Evolutionary conservation across 495 filamentous ascomycete genomes (phyloP), one percentile per base, ranked within the genome.

Genomic region (Xanthoparmelia taractica): DNA sequence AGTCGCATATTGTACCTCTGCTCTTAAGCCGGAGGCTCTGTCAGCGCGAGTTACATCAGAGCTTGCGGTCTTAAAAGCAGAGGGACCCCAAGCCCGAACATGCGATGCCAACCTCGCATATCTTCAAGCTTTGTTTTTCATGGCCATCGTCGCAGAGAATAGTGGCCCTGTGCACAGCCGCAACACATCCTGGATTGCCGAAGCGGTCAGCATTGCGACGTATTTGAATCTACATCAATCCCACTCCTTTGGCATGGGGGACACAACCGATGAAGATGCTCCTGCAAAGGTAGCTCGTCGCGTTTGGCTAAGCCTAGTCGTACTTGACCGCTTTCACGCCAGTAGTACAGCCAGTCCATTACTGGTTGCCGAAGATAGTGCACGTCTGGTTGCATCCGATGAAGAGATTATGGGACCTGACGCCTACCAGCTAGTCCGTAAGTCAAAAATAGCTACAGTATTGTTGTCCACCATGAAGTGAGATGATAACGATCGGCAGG

Each of bases 321-420:
- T 84, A 63, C 74, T 91, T 61, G 87, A 90, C 66, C 79, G 86
- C 20, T 89, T 83, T 82, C 80, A 87, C 65, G 80, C 87, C 20
- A 73, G 80, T 34, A 81, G 79, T 57, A 84, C 77, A 1, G 80
- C 79, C 15, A 81, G 71, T 58, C 81, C 84, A 13, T 61, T 80
- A 7, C 71, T 83, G 50, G 82, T 91, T 63, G 76, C 76, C 0
- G 83, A 84, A 58, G 79, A 89, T 61, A 74, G 76, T 65, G 67
- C 74, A 43, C 65, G 87, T 20, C 75, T 88, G 27, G 85, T 84
- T 13, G 79, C 84, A 11, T 65, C 62, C 34, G 66, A 67, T 55
- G 60, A 61, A 23, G 48, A 31, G 2, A 27, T 59, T n/a, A 37
- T 67, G 13, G 66, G 66, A 3, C 52, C 40, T 25, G 31, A 70